These are phyloP conservation scores for Eucalyptus curtisii DNA, from an alignment of 345 rosid species.

Conservation along the genomic window DNA sequence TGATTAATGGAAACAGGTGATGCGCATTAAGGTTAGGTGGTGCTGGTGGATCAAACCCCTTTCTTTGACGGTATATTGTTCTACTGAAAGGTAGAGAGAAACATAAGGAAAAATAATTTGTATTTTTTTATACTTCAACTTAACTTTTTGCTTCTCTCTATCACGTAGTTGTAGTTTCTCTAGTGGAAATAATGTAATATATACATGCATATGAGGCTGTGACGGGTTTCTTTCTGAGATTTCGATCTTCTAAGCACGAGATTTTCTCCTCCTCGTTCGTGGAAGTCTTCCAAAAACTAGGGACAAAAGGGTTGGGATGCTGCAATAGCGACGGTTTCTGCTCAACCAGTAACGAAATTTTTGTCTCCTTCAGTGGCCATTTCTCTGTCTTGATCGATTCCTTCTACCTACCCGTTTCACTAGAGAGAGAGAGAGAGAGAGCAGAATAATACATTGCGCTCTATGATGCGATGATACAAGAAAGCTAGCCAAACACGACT, in stretches of 20 bases:
- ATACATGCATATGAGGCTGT: not conserved
- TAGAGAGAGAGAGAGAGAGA: not conserved
- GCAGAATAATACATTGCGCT: not conserved
- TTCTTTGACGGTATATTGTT: not conserved
- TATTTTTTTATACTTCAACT: not conserved
- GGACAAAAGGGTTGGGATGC: not conserved
- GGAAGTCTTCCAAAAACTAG: not conserved
- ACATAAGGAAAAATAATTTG: not conserved
- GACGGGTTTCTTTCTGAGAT: not conserved
- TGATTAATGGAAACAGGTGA: not conserved
- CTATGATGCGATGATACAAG: not conserved
- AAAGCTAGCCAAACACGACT: not conserved
- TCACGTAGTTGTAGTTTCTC: not conserved
- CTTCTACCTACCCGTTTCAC: not conserved
- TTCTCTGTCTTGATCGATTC: not conserved
- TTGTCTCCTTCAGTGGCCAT: not conserved
- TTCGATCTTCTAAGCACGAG: not conserved
- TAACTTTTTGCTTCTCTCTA: not conserved
- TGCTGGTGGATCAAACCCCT: conserved; percentile 19
- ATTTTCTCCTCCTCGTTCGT: not conserved
- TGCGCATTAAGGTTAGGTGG: conserved; percentile 5
- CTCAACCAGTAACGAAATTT: not conserved
- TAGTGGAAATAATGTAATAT: not conserved
- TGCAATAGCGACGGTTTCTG: not conserved
- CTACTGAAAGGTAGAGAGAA: not conserved